Conservation (phyloP, 257 asterid genomes). For the Phtheirospermum japonicum region DNA sequence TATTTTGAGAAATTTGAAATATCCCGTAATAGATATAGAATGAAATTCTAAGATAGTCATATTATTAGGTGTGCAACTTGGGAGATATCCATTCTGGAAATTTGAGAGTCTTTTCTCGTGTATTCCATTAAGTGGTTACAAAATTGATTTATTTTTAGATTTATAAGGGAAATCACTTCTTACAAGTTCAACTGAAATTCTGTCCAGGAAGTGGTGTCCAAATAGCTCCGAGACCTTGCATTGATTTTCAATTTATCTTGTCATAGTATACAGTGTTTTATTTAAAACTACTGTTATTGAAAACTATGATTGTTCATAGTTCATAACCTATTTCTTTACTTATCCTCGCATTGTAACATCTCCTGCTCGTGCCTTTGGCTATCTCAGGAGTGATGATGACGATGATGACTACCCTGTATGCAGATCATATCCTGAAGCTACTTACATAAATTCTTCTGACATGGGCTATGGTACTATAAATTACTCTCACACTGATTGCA, state of each 20-base stretch:
- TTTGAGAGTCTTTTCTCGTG: conserved; percentile 7
- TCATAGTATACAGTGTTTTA: not conserved
- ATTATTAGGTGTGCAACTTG: conserved; percentile 1
- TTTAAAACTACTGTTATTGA: conserved; percentile 11
- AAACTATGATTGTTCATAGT: conserved; percentile 8
- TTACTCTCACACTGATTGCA: conserved; percentile 39
- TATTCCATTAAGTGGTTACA: not conserved
- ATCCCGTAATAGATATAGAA: not conserved
- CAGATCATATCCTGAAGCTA: conserved; percentile 43
- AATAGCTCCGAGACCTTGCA: conserved; percentile 1
- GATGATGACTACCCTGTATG: conserved; percentile 54
- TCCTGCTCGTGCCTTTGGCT: conserved; percentile 28
- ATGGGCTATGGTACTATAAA: conserved; percentile 33
- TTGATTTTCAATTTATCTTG: conserved; percentile 6
- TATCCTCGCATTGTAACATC: conserved; percentile 20
- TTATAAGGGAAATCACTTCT: not conserved
- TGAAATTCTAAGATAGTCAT: conserved; percentile 8
- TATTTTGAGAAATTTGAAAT: not conserved
- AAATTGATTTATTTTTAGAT: not conserved
- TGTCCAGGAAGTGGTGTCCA: not conserved
- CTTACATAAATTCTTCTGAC: conserved; percentile 32
- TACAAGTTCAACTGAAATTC: not conserved
- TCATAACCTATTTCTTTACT: conserved; percentile 12
- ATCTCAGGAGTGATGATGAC: conserved; percentile 67
- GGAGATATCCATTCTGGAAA: conserved; percentile 14